Percentiles rank a stretch among this genome's conserved stretches.
Conservation (phyloP, 352 stramenopile species). For the Pythium insidiosum region DNA sequence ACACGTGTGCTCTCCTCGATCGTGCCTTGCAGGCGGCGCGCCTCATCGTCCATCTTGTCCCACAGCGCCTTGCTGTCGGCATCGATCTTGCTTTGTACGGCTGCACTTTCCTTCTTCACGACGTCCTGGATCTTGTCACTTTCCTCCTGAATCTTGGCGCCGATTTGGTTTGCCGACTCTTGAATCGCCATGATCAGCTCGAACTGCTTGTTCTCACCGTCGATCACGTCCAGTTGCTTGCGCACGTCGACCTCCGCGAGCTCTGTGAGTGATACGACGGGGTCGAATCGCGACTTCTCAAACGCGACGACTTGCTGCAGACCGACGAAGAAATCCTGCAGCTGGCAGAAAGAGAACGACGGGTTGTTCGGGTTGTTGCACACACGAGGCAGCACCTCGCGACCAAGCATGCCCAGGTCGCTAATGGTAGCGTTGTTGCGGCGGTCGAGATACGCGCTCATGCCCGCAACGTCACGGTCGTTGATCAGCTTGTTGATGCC, state of each 20-base stretch:
- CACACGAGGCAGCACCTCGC: conserved; percentile 1
- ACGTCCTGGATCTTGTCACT: conserved; percentile 4
- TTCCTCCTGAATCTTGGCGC: conserved; percentile 7
- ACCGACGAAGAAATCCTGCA: conserved; percentile 9
- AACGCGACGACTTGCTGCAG: conserved; percentile 6
- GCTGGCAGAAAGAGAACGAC: conserved; percentile 11
- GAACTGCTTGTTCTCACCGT: conserved; percentile 13
- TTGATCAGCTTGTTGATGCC: conserved; percentile 8
- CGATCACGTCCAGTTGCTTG: no score
- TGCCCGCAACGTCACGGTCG: conserved; percentile 4
- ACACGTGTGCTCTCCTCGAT: no score
- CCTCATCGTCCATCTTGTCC: no score
- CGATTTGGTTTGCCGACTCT: conserved; percentile 9
- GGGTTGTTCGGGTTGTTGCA: conserved; percentile 11
- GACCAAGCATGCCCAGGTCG: conserved; percentile 6
- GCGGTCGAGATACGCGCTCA: conserved; percentile 5
- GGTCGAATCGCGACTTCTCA: conserved; percentile 7
- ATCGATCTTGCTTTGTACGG: no score
- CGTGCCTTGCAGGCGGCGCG: no score
- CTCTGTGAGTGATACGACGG: no score
- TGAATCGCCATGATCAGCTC: conserved; percentile 13
- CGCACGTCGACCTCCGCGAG: no score
- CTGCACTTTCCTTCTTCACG: neutral
- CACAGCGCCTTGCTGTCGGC: no score
- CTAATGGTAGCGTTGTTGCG: conserved; percentile 7